Evolutionary conservation across 352 stramenopile genomes (phyloP).

Genomic region (Phytophthora brassicae): DNA sequence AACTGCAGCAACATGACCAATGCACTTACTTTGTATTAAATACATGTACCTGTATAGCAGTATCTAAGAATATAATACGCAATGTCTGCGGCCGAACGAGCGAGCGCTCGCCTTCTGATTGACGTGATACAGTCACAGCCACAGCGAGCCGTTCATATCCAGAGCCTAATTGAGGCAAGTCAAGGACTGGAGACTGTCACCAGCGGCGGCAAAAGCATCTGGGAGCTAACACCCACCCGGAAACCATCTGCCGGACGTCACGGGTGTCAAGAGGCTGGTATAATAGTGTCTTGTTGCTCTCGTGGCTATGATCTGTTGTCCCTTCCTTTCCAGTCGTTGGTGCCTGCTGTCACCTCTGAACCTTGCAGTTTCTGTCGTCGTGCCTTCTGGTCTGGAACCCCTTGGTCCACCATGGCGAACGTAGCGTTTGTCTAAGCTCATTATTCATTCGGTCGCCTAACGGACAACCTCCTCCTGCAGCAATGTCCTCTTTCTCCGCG

Average conservation of each 20-base stretch:
- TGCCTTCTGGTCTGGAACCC: conserved; percentile 30
- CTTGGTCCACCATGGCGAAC: conserved; percentile 13
- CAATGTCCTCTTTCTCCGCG: conserved; percentile 27
- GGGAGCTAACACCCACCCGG: conserved; percentile 29
- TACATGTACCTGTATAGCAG: no score
- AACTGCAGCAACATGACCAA: conserved; percentile 6
- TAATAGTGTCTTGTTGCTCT: conserved; percentile 22
- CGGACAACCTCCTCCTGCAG: conserved; percentile 2
- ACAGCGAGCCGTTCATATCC: not conserved
- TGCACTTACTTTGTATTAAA: no score
- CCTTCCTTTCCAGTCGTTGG: conserved; percentile 30
- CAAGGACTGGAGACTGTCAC: not conserved
- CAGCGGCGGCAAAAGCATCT: conserved; percentile 8
- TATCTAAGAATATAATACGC: no score
- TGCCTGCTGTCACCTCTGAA: conserved; percentile 30
- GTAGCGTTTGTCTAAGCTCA: conserved; percentile 27
- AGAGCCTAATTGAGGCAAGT: conserved; percentile 5
- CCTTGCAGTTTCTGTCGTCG: conserved; percentile 21
- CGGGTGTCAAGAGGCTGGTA: conserved; percentile 27
- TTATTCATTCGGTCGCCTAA: conserved; percentile 36
- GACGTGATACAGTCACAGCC: conserved; percentile 15
- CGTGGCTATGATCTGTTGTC: conserved; percentile 31
- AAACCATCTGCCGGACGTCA: conserved; percentile 25
- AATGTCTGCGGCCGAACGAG: not conserved
- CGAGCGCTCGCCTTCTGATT: conserved; percentile 17